Percentiles rank a stretch among this genome's conserved stretches.
Conservation (phyloP, 768 basidiomycete genomes). For the Mrakia frigida region DNA sequence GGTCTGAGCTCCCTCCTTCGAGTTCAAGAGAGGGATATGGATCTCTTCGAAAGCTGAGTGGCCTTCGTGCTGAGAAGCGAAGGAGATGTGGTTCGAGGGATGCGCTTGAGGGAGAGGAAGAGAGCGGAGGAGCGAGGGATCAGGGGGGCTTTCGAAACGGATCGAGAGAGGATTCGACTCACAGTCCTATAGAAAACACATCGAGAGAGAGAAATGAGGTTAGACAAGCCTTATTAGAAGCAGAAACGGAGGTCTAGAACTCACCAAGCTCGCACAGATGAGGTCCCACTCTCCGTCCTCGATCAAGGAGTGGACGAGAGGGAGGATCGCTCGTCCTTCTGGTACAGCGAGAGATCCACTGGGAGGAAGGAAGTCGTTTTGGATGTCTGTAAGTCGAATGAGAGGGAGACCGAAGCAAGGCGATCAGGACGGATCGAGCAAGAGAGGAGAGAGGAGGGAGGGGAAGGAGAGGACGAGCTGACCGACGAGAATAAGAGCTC, state of each 20-base stretch:
- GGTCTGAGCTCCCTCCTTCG: background rate
- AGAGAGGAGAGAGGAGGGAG: background rate
- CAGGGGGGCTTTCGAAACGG: background rate
- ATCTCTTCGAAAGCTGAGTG: conserved; percentile 47
- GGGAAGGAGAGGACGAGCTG: background rate
- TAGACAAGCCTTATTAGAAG: background rate
- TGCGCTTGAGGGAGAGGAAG: conserved; percentile 44
- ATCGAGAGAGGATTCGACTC: conserved; percentile 43
- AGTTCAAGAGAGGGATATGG: conserved; percentile 38
- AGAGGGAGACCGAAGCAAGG: no score
- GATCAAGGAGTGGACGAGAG: conserved; percentile 57
- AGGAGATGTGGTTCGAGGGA: conserved; percentile 60
- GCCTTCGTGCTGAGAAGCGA: conserved; percentile 52
- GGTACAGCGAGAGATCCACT: conserved; percentile 66
- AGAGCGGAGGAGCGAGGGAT: background rate
- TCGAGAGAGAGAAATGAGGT: background rate
- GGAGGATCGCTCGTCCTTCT: conserved; percentile 57
- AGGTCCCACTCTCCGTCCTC: conserved; percentile 43
- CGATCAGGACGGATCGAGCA: background rate
- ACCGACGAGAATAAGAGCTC: conserved; percentile 27
- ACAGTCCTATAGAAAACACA: conserved; percentile 10
- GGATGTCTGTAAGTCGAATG: conserved; percentile 53
- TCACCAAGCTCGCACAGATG: conserved; percentile 48
- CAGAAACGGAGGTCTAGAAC: conserved; percentile 29
- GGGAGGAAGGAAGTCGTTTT: conserved; percentile 70